Base-by-base conservation (phyloP, 768 basidiomycete species). In the Hygrophorus russula region DNA sequence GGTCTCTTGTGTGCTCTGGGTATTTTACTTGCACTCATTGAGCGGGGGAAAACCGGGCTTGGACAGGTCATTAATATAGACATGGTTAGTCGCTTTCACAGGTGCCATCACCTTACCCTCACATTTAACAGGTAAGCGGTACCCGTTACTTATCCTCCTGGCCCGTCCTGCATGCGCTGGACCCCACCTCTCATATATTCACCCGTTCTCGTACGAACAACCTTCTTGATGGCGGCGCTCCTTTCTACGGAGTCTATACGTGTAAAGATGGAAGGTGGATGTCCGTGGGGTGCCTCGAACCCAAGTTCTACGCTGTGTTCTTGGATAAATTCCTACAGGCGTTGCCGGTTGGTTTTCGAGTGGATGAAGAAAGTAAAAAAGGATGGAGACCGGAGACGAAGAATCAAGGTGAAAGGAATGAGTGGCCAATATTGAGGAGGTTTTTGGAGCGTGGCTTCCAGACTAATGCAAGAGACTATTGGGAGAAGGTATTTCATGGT, bases 61-160 rank as follows among this genome's bases (percentile, higher is more conserved):
- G 87, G 88, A 5, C 85, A 89, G 56, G 65, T 90, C 10, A 76
- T 91, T 34, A 67, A 82, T 42, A 64, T 71, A 4, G 78, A 91
- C 56, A 88, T 91, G 86, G 87, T 81, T 51, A 14, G 56, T 49
- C 19, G 42, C 40, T 12, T 47, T n/a, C 17, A 5, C 28, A 12
- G 20, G 20, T 34, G 24, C 39, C 32, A 14, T 33, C 36, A 28
- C 38, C 19, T 36, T 32, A 41, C 17, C 37, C 29, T 50, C 34
- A 38, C 24, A 2, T 6, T 42, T n/a, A n/a, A 6, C 30, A 90
- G 86, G 83, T 89, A 13, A 78, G 84, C 9, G 87, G 87, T 5
- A 68, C 80, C 2, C 80, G 84, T 30, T 90, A 88, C 56, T 50
- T 89, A n/a, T 69, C 84, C 8, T 73, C 77, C 1, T 89, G 78